A percentile compares a stretch with the other conserved stretches of the same genome.
These are phyloP conservation scores for Metschnikowia henanensis DNA, from an alignment of 805 yeast genomes.

Conservation along the genomic window DNA sequence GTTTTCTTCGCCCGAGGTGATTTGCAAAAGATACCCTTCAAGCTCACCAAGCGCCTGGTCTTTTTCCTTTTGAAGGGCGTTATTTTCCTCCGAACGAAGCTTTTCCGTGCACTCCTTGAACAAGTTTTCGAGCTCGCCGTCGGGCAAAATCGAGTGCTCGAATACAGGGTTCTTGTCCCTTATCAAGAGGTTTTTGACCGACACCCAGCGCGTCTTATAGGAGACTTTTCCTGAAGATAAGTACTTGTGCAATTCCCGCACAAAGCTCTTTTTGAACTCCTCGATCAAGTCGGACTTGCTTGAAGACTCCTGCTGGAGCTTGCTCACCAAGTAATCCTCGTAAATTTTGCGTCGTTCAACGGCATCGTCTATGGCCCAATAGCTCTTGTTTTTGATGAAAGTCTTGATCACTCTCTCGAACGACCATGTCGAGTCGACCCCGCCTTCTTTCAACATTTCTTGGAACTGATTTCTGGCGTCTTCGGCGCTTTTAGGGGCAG, in stretches of 20 bases:
- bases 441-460: constrained; percentile 50
- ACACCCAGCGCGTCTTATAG: constrained; percentile 64
- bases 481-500: constrained; percentile 21
- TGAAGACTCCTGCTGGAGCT: constrained; percentile 47
- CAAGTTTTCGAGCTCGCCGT: constrained; percentile 52
- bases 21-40: constrained; percentile 46
- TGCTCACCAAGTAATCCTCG: constrained; percentile 56
- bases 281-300: constrained; percentile 54
- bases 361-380: constrained; percentile 68
- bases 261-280: constrained; percentile 55
- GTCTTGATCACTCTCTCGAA: constrained; percentile 63
- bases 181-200: constrained; percentile 48
- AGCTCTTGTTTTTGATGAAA: constrained; percentile 58
- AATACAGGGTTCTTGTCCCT: constrained; percentile 66
- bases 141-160: constrained; percentile 58
- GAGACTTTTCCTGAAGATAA: constrained; percentile 38
- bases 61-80: constrained; percentile 27
- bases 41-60: constrained; percentile 54
- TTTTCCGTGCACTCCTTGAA: constrained; percentile 50
- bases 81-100: constrained; percentile 33
- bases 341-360: constrained; percentile 57
- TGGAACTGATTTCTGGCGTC: constrained; percentile 49
- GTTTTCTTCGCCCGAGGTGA: constrained; percentile 29
- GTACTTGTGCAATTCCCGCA: constrained; percentile 43
- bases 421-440: constrained; percentile 75